A percentile compares a stretch with the other conserved stretches of the same genome.
These are phyloP conservation scores for Moesziomyces aphidis DNA, from an alignment of 1,284 basidiomycete species.

Conservation along the genomic window DNA sequence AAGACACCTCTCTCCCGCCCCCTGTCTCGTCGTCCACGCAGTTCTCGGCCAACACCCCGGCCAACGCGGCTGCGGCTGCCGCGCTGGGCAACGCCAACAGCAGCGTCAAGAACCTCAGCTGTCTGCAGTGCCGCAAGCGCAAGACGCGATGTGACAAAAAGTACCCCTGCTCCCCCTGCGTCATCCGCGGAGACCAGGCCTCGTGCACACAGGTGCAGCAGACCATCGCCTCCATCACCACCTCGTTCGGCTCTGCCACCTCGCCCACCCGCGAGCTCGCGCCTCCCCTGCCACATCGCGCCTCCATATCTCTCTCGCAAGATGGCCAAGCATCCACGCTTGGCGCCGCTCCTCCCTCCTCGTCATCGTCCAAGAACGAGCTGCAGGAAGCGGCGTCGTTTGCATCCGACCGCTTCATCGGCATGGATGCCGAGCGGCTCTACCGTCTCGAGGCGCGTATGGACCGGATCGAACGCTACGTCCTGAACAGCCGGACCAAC, in stretches of 20 bases:
- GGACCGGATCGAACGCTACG: constrained; percentile 31
- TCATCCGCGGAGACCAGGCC: constrained; percentile 38
- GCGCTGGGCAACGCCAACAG: constrained; percentile 9
- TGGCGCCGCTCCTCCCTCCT: constrained; percentile 7
- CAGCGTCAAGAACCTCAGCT: constrained; percentile 48
- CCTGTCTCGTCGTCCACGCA: too few relatives aligned
- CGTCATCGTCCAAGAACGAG: constrained; percentile 24
- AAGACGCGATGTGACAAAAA: constrained; percentile 48
- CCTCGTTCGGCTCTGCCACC: constrained; percentile 8
- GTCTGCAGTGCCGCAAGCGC: constrained; percentile 46
- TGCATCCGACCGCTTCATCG: constrained; percentile 28
- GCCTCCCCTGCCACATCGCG: constrained; percentile 12
- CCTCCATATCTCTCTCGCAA: constrained; percentile 18
- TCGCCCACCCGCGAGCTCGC: constrained; percentile 21
- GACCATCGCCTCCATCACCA: constrained; percentile 46
- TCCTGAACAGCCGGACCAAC: constrained; percentile 6
- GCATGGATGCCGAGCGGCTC: constrained; percentile 30
- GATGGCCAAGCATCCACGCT: constrained; percentile 3
- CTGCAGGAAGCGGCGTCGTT: constrained; percentile 10
- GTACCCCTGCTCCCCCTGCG: constrained; percentile 45
- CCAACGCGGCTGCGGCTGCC: too few relatives aligned
- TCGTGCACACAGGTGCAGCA: constrained; percentile 46
- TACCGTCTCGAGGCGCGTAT: constrained; percentile 38
- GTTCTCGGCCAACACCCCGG: too few relatives aligned
- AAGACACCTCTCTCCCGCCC: not conserved